Conservation (phyloP, 2,329 filamentous ascomycete species). For the Hypoxylon sp. region DNA sequence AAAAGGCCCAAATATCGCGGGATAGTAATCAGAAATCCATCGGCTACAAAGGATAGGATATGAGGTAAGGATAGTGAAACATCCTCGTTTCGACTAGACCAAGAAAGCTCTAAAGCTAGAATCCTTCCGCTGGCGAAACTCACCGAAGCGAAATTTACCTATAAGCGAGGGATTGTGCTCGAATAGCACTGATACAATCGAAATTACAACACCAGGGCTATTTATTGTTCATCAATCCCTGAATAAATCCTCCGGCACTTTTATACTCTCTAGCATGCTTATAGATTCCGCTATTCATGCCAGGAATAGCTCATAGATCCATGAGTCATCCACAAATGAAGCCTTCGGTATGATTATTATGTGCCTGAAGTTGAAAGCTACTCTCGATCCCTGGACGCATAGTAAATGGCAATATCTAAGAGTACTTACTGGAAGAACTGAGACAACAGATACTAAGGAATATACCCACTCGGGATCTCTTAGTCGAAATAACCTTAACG, state of each 20-base stretch:
- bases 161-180: background rate
- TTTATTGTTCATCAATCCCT: background rate
- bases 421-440: background rate
- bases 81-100: background rate
- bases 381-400: background rate
- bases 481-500: background rate
- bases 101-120: background rate
- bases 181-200: background rate
- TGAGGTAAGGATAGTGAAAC: background rate
- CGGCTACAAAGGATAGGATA: background rate
- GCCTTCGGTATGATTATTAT: background rate
- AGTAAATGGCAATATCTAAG: background rate
- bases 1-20: background rate
- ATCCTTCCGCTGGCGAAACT: background rate
- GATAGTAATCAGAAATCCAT: background rate
- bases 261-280: background rate
- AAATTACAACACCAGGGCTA: background rate
- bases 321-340: background rate
- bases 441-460: background rate
- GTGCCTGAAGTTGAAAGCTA: background rate
- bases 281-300: background rate
- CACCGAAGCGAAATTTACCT: conserved; percentile 1
- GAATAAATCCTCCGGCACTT: background rate
- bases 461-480: background rate
- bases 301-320: background rate